Base-by-base conservation (phyloP, 1,284 basidiomycete genomes). In the Trichosporon ovoides region DNA sequence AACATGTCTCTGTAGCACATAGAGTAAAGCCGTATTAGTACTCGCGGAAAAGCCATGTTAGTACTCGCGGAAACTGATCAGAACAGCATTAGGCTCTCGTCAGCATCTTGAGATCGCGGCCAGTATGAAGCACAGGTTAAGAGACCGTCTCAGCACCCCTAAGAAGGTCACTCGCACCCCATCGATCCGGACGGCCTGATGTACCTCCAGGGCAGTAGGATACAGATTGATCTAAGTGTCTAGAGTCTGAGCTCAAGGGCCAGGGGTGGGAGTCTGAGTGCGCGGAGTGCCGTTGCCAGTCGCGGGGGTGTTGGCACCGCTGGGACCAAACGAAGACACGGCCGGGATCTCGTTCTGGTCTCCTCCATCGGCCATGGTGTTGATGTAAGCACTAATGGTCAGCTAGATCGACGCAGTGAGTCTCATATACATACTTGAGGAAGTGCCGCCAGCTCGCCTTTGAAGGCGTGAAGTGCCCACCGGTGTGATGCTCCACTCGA, bases 361-460 rank as follows among this genome's bases (percentile, higher is more conserved):
- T 2, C 74, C 76, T 18, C 69, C 75, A 9, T 63, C 61, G 1
- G 60, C 68, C 58, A 78, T 75, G 0, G 72, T 74, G 10, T 64
- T 72, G 53, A 78, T 76, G 61, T 77, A 79, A 5, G 74, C 76
- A 54, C 74, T 76, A 55, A 14, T 3, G 1, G 43, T 59, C 20
- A 57, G 52, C 36, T 34, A 4, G 9, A 10, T 14, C 7, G 3
- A 1, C 10, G 34, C 33, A 18, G 38, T 19, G 1, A 12, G 6
- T 14, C 49, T 6, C 18, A 7, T 1, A 35, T 4, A 22, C 74
- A 56, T 51, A 77, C 72, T 73, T 70, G 61, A 77, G 70, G 64
- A 78, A 78, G 61, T 76, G 73, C 49, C 75, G 61, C 76, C 74
- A 78, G 24, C 66, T 70, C 11, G 74, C 72, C 66, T 77, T 76